These are phyloP conservation scores for Isabelozyma rhagii DNA, from an alignment of 805 yeast species.

Conservation along the genomic window DNA sequence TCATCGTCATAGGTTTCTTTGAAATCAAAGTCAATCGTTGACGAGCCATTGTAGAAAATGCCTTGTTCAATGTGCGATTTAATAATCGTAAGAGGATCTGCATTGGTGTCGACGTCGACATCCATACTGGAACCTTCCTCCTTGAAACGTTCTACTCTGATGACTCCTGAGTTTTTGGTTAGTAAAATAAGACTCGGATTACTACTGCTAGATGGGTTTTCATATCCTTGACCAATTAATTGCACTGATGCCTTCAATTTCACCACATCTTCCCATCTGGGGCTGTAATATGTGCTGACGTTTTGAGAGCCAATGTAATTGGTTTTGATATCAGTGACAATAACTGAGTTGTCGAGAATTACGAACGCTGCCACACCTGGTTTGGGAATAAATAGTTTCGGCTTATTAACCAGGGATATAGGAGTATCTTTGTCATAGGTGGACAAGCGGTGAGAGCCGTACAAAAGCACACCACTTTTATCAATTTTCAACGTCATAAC, in stretches of 20 bases:
- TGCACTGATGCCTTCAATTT: slow-evolving; percentile 50
- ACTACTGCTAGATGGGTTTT: slow-evolving; percentile 25
- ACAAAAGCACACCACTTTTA: slow-evolving; percentile 48
- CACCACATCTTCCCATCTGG: slow-evolving; percentile 82
- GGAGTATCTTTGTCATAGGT: slow-evolving; percentile 22
- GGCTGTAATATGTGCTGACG: slow-evolving; percentile 27
- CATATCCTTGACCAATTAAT: slow-evolving; percentile 60
- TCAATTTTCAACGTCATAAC: slow-evolving; percentile 54
- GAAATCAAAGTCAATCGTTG: slow-evolving; percentile 42
- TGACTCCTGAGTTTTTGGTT: slow-evolving; percentile 57
- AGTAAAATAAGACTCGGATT: slow-evolving; percentile 47
- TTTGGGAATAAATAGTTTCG: slow-evolving; percentile 53
- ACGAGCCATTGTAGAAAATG: slow-evolving; percentile 55
- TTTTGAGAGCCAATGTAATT: slow-evolving; percentile 19
- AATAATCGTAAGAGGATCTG: slow-evolving; percentile 36
- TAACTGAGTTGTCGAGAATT: slow-evolving; percentile 55
- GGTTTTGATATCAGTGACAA: slow-evolving; percentile 58
- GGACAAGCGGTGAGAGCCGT: slow-evolving; percentile 65
- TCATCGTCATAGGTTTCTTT: slow-evolving; percentile 24
- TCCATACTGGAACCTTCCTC: slow-evolving; percentile 1
- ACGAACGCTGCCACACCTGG: slow-evolving; percentile 62
- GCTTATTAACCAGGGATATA: slow-evolving; percentile 21
- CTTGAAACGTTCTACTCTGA: slow-evolving; percentile 51
- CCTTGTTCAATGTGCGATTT: slow-evolving; percentile 84
- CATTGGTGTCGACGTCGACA: slow-evolving; percentile 10